Evolutionary conservation across 2,329 filamentous ascomycete species (phyloP), one percentile per base, ranked within the genome.

Genomic region (Phialophora macrospora): DNA sequence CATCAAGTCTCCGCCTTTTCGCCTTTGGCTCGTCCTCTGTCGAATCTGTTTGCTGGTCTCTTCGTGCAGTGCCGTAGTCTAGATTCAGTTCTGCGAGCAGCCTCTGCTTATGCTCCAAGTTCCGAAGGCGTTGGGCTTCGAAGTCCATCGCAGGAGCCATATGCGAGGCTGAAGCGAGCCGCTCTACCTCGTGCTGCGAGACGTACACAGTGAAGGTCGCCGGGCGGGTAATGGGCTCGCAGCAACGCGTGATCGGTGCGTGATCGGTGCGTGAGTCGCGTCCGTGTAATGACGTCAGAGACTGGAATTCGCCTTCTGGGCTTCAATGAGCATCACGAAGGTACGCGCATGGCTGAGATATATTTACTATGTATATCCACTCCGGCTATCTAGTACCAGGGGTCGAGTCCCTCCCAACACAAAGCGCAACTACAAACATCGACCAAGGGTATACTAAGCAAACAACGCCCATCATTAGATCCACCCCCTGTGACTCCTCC

Each of bases 51-150:
- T 2, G 58, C 22, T 44, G 12, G 14, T 55, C 2, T 34, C 14
- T 22, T n/a, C 49, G 32, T 12, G 28, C 34, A 17, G 56, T 55
- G 26, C 52, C 57, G 30, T 55, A 26, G 44, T 78, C 14, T 57
- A 85, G 78, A 11, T 82, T 79, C 17, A 85, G 79, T 46, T 81
- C 77, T 55, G 78, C 77, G 3, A 85, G 74, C 1, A 85, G 75
- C 8, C 76, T 79, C 69, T 82, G 76, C 68, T 85, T 85, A 9
- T 80, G 77, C 66, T 78, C 78, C 69, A 85, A 83, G 68, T 84
- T 84, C 14, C 77, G 78, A 7, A 77, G 74, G 2, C 83, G 78
- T 22, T 79, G 76, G 1, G 77, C 75, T 70, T 84, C 82, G 68
- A 84, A 82, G 52, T 75, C 77, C 51, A 65, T 22, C 26, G 17